Percentiles rank a stretch among this genome's conserved stretches.
Conservation (phyloP, 2,329 filamentous ascomycete species). For the Alternaria angustiovoidea region DNA sequence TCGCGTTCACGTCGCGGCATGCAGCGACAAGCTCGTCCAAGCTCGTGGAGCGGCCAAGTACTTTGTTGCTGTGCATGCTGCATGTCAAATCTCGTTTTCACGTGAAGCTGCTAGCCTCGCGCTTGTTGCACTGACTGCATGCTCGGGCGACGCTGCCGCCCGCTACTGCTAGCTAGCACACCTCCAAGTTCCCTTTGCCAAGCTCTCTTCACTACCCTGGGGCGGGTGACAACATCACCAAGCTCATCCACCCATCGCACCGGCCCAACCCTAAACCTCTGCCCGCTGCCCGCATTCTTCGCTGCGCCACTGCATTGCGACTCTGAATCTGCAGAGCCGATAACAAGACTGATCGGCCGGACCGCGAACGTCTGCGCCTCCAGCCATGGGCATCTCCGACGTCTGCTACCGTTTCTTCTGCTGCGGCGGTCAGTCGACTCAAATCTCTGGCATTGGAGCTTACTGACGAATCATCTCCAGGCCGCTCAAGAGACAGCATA, state of each 20-base stretch:
- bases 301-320: constrained; percentile 6
- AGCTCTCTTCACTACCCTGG: constrained; percentile 12
- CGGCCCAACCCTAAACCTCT: constrained; percentile 13
- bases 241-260: constrained; percentile 16
- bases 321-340: constrained; percentile 2
- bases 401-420: constrained; percentile 46
- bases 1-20: too few species aligned
- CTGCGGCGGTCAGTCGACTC: constrained; percentile 46
- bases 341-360: constrained; percentile 18
- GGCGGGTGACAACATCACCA: constrained; percentile 14
- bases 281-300: constrained; percentile 22
- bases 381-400: constrained; percentile 47
- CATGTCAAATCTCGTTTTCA: constrained; percentile 1
- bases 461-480: constrained; percentile 42
- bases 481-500: constrained; percentile 57
- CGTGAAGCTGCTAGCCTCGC: constrained; percentile 6
- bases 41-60: too few species aligned
- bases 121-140: constrained; percentile 12
- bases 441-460: constrained; percentile 2
- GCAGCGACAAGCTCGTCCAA: too few species aligned
- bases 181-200: constrained; percentile 10
- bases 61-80: too few species aligned
- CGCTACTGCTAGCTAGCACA: constrained; percentile 13
- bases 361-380: constrained; percentile 36
- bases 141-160: constrained; percentile 15